Percentiles rank a stretch among this genome's conserved stretches.
Conservation (phyloP, 2,329 filamentous ascomycete species). For the Fusarium tupiense region DNA sequence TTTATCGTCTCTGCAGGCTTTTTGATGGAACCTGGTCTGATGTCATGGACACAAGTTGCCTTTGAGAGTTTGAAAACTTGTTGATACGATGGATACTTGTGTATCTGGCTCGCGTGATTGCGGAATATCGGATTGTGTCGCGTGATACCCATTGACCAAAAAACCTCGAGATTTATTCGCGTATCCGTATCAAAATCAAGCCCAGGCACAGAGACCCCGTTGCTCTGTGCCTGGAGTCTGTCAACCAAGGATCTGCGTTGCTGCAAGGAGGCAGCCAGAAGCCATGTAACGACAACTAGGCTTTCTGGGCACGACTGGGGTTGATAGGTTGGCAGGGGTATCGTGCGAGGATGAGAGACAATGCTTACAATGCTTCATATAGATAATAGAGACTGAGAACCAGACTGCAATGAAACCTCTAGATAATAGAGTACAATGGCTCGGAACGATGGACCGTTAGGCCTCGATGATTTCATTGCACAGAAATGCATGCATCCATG, state of each 20-base stretch:
- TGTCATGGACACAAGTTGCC: not conserved
- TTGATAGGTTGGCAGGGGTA: conserved; percentile 10
- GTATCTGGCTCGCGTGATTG: not conserved
- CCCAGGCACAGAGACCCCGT: not conserved
- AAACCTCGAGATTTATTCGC: conserved; percentile 6
- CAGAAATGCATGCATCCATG: not conserved
- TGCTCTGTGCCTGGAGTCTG: conserved; percentile 10
- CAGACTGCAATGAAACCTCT: not conserved
- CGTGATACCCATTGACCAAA: conserved; percentile 29
- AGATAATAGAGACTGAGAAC: not conserved
- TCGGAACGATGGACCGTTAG: not conserved
- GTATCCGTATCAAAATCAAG: conserved; percentile 18
- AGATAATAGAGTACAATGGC: not conserved
- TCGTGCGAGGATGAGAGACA: conserved; percentile 6
- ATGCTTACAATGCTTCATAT: not conserved
- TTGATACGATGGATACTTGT: not conserved
- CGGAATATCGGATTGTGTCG: conserved; percentile 26
- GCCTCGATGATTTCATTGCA: conserved; percentile 22
- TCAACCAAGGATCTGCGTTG: conserved; percentile 14
- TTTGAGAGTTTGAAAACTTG: not conserved
- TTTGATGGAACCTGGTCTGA: not conserved
- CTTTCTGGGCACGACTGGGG: conserved; percentile 14
- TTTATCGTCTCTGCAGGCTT: not conserved
- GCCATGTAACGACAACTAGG: conserved; percentile 10
- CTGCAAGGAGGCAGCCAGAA: conserved; percentile 29